A percentile compares a stretch with the other conserved stretches of the same genome.
Conservation (phyloP, 2,329 filamentous ascomycete genomes). For the Fusarium tuaranense region DNA sequence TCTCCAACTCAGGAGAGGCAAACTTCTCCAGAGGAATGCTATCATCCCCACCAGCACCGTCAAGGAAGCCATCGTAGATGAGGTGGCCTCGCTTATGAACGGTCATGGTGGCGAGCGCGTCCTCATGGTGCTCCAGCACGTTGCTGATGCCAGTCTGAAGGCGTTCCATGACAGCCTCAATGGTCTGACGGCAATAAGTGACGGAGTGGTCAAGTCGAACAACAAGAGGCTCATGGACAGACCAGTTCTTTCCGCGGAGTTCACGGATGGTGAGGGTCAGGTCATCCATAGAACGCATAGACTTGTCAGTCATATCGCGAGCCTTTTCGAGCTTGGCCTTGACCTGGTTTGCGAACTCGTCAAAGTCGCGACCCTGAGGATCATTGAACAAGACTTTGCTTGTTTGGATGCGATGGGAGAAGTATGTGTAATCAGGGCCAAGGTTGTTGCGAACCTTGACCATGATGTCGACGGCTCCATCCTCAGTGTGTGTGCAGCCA, state of each 20-base stretch:
- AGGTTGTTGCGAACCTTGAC: slow-evolving; percentile 63
- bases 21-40: slow-evolving; percentile 47
- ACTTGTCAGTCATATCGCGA: slow-evolving; percentile 56
- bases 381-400: slow-evolving; percentile 60
- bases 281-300: slow-evolving; percentile 57
- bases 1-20: slow-evolving; percentile 50
- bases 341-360: slow-evolving; percentile 56
- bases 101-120: slow-evolving; percentile 58
- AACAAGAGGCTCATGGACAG: slow-evolving; percentile 58
- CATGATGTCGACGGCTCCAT: slow-evolving; percentile 59
- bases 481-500: slow-evolving; percentile 55
- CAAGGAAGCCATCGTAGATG: slow-evolving; percentile 50
- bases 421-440: slow-evolving; percentile 59
- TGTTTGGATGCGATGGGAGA: slow-evolving; percentile 57
- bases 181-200: slow-evolving; percentile 57
- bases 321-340: slow-evolving; percentile 52
- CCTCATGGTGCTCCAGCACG: slow-evolving; percentile 60
- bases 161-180: slow-evolving; percentile 63
- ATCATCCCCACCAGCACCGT: slow-evolving; percentile 49
- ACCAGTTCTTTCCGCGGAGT: slow-evolving; percentile 60
- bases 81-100: slow-evolving; percentile 66
- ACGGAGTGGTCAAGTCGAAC: slow-evolving; percentile 57
- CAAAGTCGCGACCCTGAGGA: slow-evolving; percentile 56
- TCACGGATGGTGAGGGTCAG: slow-evolving; percentile 61
- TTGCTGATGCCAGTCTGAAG: slow-evolving; percentile 63